These are phyloP conservation scores for Sanguinoderma infundibulare DNA, from an alignment of 1,284 basidiomycete genomes.

Conservation along the genomic window DNA sequence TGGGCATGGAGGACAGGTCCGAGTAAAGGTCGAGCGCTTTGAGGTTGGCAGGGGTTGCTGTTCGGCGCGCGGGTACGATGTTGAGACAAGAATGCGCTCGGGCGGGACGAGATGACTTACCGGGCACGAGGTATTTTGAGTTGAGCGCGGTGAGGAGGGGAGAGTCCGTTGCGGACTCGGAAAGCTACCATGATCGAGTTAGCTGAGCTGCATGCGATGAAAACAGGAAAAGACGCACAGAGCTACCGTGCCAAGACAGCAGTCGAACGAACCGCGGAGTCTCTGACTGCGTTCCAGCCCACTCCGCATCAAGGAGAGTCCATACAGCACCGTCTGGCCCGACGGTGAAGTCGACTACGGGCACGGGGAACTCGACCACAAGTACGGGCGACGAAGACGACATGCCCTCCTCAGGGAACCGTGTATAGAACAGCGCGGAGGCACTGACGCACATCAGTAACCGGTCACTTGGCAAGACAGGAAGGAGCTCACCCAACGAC, in stretches of 20 bases:
- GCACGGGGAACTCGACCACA: slow-evolving; percentile 54
- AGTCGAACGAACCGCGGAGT: slow-evolving; percentile 9
- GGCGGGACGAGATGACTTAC: slow-evolving; percentile 32
- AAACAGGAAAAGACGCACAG: slow-evolving; percentile 14
- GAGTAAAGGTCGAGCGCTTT: slow-evolving; percentile 64
- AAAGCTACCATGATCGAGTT: slow-evolving; percentile 16
- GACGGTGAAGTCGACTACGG: slow-evolving; percentile 64
- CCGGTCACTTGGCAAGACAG: not conserved
- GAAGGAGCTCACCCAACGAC: slow-evolving; percentile 61
- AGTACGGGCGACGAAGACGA: slow-evolving; percentile 37
- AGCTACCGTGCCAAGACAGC: slow-evolving; percentile 26
- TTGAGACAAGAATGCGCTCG: not conserved
- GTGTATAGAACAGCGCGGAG: slow-evolving; percentile 65
- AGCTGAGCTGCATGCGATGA: not conserved
- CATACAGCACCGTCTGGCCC: slow-evolving; percentile 45
- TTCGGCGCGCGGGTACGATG: not conserved
- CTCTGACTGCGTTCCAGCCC: slow-evolving; percentile 6
- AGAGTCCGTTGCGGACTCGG: slow-evolving; percentile 27
- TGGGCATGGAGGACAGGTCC: slow-evolving; percentile 64
- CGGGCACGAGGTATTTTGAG: slow-evolving; percentile 41
- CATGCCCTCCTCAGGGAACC: slow-evolving; percentile 39
- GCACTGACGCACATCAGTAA: slow-evolving; percentile 47
- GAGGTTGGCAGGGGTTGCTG: slow-evolving; percentile 54
- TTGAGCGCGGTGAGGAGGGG: slow-evolving; percentile 45
- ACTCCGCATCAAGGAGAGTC: slow-evolving; percentile 52